These are phyloP conservation scores for Lachancea quebecensis DNA, from an alignment of 805 yeast species.

Conservation along the genomic window DNA sequence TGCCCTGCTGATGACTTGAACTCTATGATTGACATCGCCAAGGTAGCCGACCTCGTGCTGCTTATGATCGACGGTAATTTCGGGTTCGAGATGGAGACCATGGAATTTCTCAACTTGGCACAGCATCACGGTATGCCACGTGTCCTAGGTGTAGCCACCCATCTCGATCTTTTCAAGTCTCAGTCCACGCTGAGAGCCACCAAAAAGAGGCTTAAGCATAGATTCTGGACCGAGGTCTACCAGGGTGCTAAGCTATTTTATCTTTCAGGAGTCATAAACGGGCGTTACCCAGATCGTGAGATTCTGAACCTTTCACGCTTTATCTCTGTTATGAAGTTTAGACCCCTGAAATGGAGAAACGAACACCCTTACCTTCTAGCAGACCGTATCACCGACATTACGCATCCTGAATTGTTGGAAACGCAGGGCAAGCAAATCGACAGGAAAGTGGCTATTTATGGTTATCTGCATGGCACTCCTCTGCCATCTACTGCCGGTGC, in stretches of 20 bases:
- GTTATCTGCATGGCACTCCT: conserved; percentile 92
- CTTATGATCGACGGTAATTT: conserved; percentile 92
- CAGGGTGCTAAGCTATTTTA: conserved; percentile 96
- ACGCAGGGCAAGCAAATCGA: conserved; percentile 70
- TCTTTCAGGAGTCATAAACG: conserved; percentile 90
- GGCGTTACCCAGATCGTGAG: conserved; percentile 96
- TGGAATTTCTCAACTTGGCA: conserved; percentile 94
- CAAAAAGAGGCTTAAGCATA: conserved; percentile 82
- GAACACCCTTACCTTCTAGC: conserved; percentile 93
- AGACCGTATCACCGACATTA: conserved; percentile 87
- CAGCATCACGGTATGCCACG: conserved; percentile 99
- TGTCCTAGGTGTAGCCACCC: conserved; percentile 91
- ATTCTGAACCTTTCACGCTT: conserved; percentile 85
- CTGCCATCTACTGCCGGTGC: conserved; percentile 55
- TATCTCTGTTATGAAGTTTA: conserved; percentile 93
- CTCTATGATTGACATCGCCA: conserved; percentile 94
- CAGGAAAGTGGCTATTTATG: conserved; percentile 85
- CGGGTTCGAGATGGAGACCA: conserved; percentile 98
- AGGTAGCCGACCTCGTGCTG: conserved; percentile 87
- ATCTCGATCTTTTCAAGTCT: conserved; percentile 85
- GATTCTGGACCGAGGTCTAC: conserved; percentile 99
- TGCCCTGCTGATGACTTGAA: conserved; percentile 81
- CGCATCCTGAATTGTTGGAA: conserved; percentile 81
- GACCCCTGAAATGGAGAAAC: conserved; percentile 99
- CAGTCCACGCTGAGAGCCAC: conserved; percentile 85